These are phyloP conservation scores for Fonsecaea pedrosoi DNA, from an alignment of 2,329 filamentous ascomycete genomes.

Conservation along the genomic window DNA sequence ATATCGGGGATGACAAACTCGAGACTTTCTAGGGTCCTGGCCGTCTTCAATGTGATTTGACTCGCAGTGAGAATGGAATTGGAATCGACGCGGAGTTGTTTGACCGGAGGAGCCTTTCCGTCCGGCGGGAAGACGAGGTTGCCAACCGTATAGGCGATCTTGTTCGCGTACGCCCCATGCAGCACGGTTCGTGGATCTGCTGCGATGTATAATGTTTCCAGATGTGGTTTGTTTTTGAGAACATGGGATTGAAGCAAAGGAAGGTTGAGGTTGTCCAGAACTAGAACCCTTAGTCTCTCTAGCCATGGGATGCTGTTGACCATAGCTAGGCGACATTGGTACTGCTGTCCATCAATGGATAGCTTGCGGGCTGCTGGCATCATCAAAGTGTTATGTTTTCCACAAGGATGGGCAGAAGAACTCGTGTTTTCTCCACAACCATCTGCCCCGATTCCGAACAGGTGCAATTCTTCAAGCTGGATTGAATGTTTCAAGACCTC, in stretches of 20 bases:
- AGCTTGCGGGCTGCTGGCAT: conserved; percentile 14
- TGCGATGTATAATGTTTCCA: conserved; percentile 29
- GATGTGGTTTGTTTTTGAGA: conserved; percentile 32
- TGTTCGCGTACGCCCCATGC: conserved; percentile 20
- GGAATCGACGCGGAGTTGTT: conserved; percentile 29
- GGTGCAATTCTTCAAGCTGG: conserved; percentile 32
- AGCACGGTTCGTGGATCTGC: conserved; percentile 31
- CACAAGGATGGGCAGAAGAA: conserved; percentile 21
- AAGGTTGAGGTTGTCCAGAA: conserved; percentile 35
- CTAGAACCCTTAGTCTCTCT: conserved; percentile 27
- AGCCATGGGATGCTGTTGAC: conserved; percentile 26
- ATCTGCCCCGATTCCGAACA: conserved; percentile 34
- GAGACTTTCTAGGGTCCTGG: conserved; percentile 26
- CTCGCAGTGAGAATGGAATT: conserved; percentile 27
- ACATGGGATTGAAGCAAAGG: conserved; percentile 29
- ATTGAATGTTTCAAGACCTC: conserved; percentile 16
- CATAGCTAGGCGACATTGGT: conserved; percentile 11
- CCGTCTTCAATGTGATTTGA: conserved; percentile 7
- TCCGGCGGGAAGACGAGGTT: conserved; percentile 8
- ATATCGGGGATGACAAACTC: conserved; percentile 22
- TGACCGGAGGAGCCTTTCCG: conserved; percentile 17
- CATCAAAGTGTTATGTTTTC: conserved; percentile 24
- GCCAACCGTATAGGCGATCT: neutral
- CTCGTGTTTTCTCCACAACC: conserved; percentile 25
- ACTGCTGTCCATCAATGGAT: conserved; percentile 26